These are phyloP conservation scores for Coemansia asiatica DNA, from an alignment of 192 early-diverging fungal species.

Conservation along the genomic window DNA sequence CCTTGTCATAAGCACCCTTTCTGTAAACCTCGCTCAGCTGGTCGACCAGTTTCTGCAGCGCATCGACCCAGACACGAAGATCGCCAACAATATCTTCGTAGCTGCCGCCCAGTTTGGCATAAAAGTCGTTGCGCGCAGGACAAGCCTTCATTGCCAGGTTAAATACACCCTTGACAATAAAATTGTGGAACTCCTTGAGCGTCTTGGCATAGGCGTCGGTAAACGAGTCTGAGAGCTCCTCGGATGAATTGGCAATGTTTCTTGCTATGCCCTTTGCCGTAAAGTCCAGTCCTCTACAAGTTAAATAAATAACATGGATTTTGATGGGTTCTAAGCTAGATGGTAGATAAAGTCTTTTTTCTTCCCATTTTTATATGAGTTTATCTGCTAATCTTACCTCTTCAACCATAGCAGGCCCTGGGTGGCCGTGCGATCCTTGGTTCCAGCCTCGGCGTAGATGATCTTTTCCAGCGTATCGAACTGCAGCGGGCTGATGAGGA, in stretches of 20 bases:
- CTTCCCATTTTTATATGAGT: too few relatives aligned
- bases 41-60: slow-evolving; percentile 71
- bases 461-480: slow-evolving; percentile 84
- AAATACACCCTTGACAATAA: slow-evolving; percentile 69
- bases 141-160: slow-evolving; percentile 83
- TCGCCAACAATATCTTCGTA: slow-evolving; percentile 59
- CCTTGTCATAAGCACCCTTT: slow-evolving; percentile 51
- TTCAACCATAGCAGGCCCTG: slow-evolving; percentile 94
- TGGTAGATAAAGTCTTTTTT: too few relatives aligned
- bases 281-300: slow-evolving; percentile 70
- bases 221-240: slow-evolving; percentile 72
- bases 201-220: slow-evolving; percentile 71
- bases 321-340: too few relatives aligned
- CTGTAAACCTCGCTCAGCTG: slow-evolving; percentile 65
- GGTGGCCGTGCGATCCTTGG: slow-evolving; percentile 82
- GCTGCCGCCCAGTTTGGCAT: slow-evolving; percentile 73
- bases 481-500: slow-evolving; percentile 61
- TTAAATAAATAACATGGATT: not conserved
- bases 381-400: slow-evolving; percentile 63
- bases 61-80: slow-evolving; percentile 69
- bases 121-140: slow-evolving; percentile 87
- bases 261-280: slow-evolving; percentile 69
- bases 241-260: slow-evolving; percentile 55
- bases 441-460: slow-evolving; percentile 67
- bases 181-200: slow-evolving; percentile 68